Conservation (phyloP, 257 asterid genomes). For the Thymus mandschuricus region DNA sequence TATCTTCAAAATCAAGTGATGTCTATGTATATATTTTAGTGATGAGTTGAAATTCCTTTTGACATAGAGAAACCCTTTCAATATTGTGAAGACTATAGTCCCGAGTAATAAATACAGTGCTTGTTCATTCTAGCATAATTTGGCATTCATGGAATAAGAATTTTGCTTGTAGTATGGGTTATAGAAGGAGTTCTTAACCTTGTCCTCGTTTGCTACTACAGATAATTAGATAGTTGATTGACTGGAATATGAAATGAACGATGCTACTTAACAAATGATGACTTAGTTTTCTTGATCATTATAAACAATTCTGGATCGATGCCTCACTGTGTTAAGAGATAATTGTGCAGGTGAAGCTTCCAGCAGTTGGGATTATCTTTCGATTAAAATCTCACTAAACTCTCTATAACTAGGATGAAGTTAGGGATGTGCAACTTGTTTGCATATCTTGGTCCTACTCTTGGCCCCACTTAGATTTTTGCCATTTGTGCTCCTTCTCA, state of each 20-base stretch:
- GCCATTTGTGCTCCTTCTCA: constrained; percentile 13
- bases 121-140: background rate
- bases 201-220: constrained; percentile 16
- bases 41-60: background rate
- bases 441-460: constrained; percentile 16
- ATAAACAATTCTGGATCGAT: constrained; percentile 14
- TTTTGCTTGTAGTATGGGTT: background rate
- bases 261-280: background rate
- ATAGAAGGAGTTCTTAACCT: background rate
- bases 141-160: background rate
- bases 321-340: background rate
- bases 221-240: constrained; percentile 14
- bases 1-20: too few species aligned
- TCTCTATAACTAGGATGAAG: constrained; percentile 1
- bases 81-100: background rate
- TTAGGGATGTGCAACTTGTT: constrained; percentile 17
- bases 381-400: constrained; percentile 22
- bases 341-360: constrained; percentile 1
- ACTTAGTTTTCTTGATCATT: background rate
- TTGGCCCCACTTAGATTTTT: constrained; percentile 42
- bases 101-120: background rate
- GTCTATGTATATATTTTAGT: too few species aligned
- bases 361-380: constrained; percentile 17
- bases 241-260: constrained; percentile 5
- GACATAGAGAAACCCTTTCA: background rate